These are phyloP conservation scores for Curvularia sp. DNA, from an alignment of 2,329 filamentous ascomycete species.

Conservation along the genomic window DNA sequence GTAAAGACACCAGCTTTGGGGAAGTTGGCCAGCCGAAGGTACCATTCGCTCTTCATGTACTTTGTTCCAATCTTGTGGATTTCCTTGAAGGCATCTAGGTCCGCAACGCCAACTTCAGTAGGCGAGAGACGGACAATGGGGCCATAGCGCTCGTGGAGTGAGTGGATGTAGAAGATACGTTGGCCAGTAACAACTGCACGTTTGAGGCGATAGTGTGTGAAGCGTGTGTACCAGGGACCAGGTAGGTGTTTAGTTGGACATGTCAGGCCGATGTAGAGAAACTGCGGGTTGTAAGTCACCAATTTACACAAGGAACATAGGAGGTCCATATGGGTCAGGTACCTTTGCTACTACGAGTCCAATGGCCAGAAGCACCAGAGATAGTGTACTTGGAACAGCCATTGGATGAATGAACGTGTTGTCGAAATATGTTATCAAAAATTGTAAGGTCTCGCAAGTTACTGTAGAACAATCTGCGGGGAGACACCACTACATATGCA, in stretches of 20 bases:
- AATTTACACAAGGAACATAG: background rate
- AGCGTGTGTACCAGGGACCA: constrained; percentile 43
- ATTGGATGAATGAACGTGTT: background rate
- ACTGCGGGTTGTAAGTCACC: constrained; percentile 18
- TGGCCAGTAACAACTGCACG: constrained; percentile 47
- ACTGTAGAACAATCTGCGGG: background rate
- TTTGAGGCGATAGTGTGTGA: constrained; percentile 48
- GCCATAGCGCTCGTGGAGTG: constrained; percentile 45
- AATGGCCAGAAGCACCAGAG: background rate
- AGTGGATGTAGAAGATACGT: constrained; percentile 51
- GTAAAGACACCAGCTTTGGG: constrained; percentile 46
- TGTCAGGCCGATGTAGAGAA: constrained; percentile 33
- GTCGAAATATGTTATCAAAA: background rate
- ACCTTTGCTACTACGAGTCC: constrained; percentile 9
- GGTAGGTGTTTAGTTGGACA: constrained; percentile 39
- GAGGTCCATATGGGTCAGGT: background rate
- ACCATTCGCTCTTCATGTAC: constrained; percentile 42
- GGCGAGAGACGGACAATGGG: constrained; percentile 44
- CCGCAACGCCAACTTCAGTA: constrained; percentile 40
- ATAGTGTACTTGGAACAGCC: background rate
- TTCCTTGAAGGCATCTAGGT: constrained; percentile 38
- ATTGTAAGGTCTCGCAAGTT: background rate
- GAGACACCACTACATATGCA: constrained; percentile 2
- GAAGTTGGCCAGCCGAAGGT: constrained; percentile 32
- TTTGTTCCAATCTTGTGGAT: constrained; percentile 42